Evolutionary conservation across 805 yeast genomes (phyloP).

Genomic region (Barnettozyma populi): DNA sequence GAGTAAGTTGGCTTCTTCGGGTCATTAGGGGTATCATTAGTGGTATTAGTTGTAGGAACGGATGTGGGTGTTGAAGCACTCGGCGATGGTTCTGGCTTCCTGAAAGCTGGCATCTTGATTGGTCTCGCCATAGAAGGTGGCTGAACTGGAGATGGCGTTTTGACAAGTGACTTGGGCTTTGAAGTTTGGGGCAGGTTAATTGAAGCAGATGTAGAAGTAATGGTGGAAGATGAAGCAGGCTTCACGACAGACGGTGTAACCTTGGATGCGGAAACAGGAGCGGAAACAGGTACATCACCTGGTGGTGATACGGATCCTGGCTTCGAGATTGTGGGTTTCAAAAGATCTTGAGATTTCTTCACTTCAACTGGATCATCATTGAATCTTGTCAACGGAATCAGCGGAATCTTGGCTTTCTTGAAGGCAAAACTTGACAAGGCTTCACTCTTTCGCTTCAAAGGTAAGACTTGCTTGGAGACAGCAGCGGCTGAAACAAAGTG

Average conservation of each 20-base stretch:
- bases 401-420: constrained; percentile 24
- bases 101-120: constrained; percentile 11
- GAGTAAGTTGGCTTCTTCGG: background rate
- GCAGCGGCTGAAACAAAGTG: background rate
- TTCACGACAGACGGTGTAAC: background rate
- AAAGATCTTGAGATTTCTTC: background rate
- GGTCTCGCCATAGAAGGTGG: constrained; percentile 26
- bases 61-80: constrained; percentile 2
- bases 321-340: background rate
- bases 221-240: background rate
- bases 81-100: constrained; percentile 8
- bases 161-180: constrained; percentile 6
- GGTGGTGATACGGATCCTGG: background rate
- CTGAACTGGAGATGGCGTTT: background rate
- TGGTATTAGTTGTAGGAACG: background rate
- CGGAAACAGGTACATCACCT: background rate
- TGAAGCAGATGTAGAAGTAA: background rate
- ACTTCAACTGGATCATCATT: constrained; percentile 3
- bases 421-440: constrained; percentile 18
- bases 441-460: constrained; percentile 21
- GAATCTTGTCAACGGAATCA: constrained; percentile 16
- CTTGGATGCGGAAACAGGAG: background rate
- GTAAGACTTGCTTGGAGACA: constrained; percentile 1
- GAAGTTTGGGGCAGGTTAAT: background rate
- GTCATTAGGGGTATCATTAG: background rate